Percentiles rank a stretch among this genome's conserved stretches.
These are phyloP conservation scores for Heritiera littoralis DNA, from an alignment of 345 rosid genomes.

Conservation along the genomic window DNA sequence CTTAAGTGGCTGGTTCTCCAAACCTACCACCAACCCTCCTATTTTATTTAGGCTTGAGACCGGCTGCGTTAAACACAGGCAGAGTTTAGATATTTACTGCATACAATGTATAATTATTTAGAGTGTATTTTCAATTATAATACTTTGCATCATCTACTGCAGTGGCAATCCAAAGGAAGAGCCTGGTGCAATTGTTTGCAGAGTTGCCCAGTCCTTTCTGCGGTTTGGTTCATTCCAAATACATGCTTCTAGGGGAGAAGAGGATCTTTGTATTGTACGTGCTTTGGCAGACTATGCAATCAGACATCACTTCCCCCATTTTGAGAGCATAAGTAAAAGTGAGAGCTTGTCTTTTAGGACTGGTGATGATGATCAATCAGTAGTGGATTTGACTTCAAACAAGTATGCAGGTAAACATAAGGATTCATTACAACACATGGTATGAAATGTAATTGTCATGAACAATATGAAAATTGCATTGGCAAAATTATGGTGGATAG, in stretches of 20 bases:
- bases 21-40: too few relatives aligned
- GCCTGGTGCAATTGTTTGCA: conserved; percentile 93
- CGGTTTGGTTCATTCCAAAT: conserved; percentile 93
- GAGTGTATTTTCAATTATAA: neutral
- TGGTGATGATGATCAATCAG: conserved; percentile 70
- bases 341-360: conserved; percentile 88
- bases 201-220: conserved; percentile 86
- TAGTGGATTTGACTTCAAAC: conserved; percentile 91
- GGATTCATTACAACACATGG: neutral
- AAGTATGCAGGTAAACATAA: conserved; percentile 85
- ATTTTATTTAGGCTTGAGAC: too few relatives aligned
- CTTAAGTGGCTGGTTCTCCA: too few relatives aligned
- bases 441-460: neutral
- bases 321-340: conserved; percentile 74
- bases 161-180: conserved; percentile 97
- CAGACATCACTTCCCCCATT: conserved; percentile 81
- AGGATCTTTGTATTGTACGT: conserved; percentile 74
- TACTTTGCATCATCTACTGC: conserved; percentile 32
- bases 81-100: neutral
- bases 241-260: conserved; percentile 90
- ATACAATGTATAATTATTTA: neutral
- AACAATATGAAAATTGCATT: neutral
- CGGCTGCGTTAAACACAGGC: too few relatives aligned
- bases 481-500: conserved; percentile 4
- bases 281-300: conserved; percentile 93